A percentile compares a stretch with the other conserved stretches of the same genome.
Conservation (phyloP, 257 asterid genomes). For the Coffea eugenioides region DNA sequence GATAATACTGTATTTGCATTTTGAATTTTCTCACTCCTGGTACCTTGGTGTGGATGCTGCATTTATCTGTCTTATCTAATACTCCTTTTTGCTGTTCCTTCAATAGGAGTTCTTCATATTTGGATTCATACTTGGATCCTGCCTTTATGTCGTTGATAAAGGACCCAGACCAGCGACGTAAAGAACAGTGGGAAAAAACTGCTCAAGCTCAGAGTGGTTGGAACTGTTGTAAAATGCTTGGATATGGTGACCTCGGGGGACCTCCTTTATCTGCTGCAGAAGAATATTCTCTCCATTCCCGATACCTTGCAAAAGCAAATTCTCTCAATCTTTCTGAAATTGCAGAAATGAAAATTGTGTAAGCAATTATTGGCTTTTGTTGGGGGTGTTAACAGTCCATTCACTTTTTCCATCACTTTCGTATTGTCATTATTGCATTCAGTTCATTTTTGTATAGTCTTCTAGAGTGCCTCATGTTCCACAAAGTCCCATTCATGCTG, state of each 20-base stretch:
- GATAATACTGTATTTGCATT: not conserved
- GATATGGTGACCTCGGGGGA: constrained; percentile 88
- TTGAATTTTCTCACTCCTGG: not conserved
- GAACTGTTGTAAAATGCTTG: constrained; percentile 68
- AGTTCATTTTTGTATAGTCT: not conserved
- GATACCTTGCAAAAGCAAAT: constrained; percentile 94
- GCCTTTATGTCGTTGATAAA: constrained; percentile 88
- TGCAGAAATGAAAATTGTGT: constrained; percentile 95
- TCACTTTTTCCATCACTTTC: not conserved
- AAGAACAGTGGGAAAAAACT: constrained; percentile 90
- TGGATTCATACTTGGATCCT: constrained; percentile 90
- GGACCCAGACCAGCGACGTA: constrained; percentile 84
- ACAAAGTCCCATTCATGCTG: not conserved
- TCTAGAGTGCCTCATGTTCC: not conserved
- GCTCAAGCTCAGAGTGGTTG: constrained; percentile 76
- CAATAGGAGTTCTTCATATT: constrained; percentile 62
- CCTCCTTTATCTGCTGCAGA: constrained; percentile 88
- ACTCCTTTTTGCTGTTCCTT: constrained; percentile 12
- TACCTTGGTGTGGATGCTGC: not conserved
- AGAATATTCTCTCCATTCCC: constrained; percentile 90
- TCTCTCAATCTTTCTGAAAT: constrained; percentile 83
- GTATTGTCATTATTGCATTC: not conserved
- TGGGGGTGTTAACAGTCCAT: not conserved
- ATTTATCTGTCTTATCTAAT: not conserved
- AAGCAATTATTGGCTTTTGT: constrained; percentile 35